phyloP scores from a whole-genome alignment of 2,329 filamentous ascomycete genomes.

The Alternaria infectoria region DNA sequence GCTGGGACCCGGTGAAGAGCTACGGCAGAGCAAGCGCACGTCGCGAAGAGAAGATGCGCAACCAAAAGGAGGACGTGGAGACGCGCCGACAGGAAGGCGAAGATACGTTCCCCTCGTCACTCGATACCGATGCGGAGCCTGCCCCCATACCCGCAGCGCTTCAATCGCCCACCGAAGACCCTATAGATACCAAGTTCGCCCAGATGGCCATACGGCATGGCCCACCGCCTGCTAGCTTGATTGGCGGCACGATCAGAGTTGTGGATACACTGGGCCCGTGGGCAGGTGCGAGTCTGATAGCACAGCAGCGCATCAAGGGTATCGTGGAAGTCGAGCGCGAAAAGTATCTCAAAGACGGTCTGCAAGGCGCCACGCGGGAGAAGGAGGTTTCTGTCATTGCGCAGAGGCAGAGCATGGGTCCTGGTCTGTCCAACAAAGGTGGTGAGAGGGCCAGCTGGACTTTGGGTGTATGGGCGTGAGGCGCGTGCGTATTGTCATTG shows the following conservation, averaged over 20 bases:
- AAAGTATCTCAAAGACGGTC: constrained; percentile 71
- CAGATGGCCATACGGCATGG: constrained; percentile 54
- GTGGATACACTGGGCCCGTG: constrained; percentile 75
- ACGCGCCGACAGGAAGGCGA: constrained; percentile 26
- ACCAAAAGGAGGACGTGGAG: constrained; percentile 31
- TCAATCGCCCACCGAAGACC: constrained; percentile 59
- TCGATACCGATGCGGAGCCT: constrained; percentile 13
- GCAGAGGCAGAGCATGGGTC: constrained; percentile 70
- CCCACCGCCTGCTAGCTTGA: constrained; percentile 38
- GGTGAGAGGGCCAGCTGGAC: constrained; percentile 49
- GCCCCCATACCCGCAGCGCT: constrained; percentile 47
- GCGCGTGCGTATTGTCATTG: neutral
- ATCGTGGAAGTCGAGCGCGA: constrained; percentile 75
- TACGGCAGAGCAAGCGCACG: constrained; percentile 63
- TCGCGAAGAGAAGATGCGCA: constrained; percentile 35
- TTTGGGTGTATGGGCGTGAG: constrained; percentile 47
- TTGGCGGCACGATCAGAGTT: constrained; percentile 68
- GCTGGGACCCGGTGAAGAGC: constrained; percentile 79
- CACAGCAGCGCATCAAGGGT: constrained; percentile 71
- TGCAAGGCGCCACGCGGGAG: constrained; percentile 65
- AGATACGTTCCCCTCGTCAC: constrained; percentile 30
- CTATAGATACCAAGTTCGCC: constrained; percentile 65
- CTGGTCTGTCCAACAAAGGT: constrained; percentile 48
- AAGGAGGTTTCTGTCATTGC: constrained; percentile 63
- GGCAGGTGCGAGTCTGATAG: constrained; percentile 74